phyloP scores from a whole-genome alignment of 768 basidiomycete species.

The Pleurotus cornucopiae region DNA sequence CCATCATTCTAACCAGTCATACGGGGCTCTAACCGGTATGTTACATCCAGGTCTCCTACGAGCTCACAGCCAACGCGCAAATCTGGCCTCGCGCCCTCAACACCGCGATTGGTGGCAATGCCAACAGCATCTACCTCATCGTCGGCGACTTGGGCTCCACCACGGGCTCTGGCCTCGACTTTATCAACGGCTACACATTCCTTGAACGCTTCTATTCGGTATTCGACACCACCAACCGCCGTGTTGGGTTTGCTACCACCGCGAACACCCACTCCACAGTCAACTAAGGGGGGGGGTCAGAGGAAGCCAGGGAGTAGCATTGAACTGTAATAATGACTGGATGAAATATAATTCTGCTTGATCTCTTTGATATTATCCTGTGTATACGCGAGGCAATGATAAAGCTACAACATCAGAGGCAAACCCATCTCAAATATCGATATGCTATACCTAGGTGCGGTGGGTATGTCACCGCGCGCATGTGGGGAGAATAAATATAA shows the following conservation, averaged over 20 bases:
- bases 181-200: constrained; percentile 51
- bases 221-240: constrained; percentile 54
- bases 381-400: too few relatives aligned
- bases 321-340: too few relatives aligned
- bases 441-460: too few relatives aligned
- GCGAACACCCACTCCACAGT: constrained; percentile 41
- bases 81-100: constrained; percentile 33
- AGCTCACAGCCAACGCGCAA: constrained; percentile 36
- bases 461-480: too few relatives aligned
- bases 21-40: neutral
- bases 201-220: constrained; percentile 65
- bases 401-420: too few relatives aligned
- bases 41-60: constrained; percentile 24
- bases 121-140: constrained; percentile 29
- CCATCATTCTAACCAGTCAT: neutral
- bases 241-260: constrained; percentile 54
- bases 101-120: constrained; percentile 25
- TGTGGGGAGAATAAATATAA: too few relatives aligned
- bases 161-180: constrained; percentile 45
- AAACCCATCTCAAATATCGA: too few relatives aligned
- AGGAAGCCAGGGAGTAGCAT: neutral
- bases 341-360: too few relatives aligned
- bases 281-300: constrained; percentile 26
- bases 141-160: constrained; percentile 33
- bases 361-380: too few relatives aligned